phyloP scores from a whole-genome alignment of 2,329 filamentous ascomycete genomes.

The Sporothrix dimorphospora region DNA sequence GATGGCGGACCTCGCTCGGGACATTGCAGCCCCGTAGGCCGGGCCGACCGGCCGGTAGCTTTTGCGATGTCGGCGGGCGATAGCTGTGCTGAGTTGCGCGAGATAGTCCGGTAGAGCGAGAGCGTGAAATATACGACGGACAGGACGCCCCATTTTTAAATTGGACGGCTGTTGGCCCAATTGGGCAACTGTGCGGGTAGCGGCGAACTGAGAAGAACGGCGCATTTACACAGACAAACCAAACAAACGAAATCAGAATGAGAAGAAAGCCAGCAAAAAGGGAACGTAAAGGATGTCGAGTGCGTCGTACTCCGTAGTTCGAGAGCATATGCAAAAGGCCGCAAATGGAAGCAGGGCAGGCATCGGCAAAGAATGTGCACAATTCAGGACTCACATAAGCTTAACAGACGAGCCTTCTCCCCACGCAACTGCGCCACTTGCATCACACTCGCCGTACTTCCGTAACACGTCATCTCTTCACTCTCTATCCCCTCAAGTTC shows the following conservation, averaged over 20 bases:
- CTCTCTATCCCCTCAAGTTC: not conserved
- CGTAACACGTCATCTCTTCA: not conserved
- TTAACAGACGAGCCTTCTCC: not conserved
- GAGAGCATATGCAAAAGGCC: not conserved
- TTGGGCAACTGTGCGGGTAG: conserved; percentile 17
- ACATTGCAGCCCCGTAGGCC: conserved; percentile 8
- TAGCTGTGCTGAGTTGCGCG: not conserved
- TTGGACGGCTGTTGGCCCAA: not conserved
- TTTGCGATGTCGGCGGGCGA: conserved; percentile 23
- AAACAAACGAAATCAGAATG: not conserved
- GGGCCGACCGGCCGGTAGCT: conserved; percentile 14
- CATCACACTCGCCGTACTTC: not conserved
- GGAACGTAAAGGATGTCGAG: not conserved
- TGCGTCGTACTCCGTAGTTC: not conserved
- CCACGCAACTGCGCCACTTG: not conserved
- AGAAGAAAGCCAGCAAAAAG: not conserved
- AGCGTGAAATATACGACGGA: not conserved
- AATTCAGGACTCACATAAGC: not conserved
- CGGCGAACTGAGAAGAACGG: not conserved
- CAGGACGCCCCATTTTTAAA: not conserved
- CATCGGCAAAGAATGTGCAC: not conserved
- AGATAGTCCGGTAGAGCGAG: not conserved
- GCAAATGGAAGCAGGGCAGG: not conserved
- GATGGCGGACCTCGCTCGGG: not conserved
- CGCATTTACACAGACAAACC: not conserved